Conservation (phyloP, 805 yeast genomes). For the Hanseniaspora hatyaiensis region DNA sequence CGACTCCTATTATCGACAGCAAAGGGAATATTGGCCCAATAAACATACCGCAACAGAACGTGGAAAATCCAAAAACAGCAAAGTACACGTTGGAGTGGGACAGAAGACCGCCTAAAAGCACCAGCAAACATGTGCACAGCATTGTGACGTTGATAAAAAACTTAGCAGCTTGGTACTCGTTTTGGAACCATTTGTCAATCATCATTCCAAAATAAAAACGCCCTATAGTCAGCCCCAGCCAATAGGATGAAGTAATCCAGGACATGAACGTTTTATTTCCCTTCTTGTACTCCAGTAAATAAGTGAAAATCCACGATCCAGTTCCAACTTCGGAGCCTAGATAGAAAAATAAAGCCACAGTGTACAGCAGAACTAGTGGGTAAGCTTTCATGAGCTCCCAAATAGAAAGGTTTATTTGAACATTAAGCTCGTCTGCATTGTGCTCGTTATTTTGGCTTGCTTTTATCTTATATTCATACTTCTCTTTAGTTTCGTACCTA, state of each 20-base stretch:
- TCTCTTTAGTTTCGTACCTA: conserved; percentile 33
- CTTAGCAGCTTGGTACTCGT: conserved; percentile 34
- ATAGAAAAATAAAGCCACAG: conserved; percentile 47
- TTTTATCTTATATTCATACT: conserved; percentile 25
- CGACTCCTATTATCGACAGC: conserved; percentile 50
- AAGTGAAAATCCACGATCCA: conserved; percentile 63
- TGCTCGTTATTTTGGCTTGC: conserved; percentile 19
- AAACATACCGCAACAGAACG: conserved; percentile 43
- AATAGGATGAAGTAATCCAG: conserved; percentile 57
- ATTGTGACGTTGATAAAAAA: conserved; percentile 30
- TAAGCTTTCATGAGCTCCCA: conserved; percentile 25
- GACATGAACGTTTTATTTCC: conserved; percentile 41
- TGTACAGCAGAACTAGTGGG: conserved; percentile 35
- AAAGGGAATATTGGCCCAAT: conserved; percentile 69
- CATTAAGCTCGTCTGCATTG: conserved; percentile 15
- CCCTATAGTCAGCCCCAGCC: conserved; percentile 61
- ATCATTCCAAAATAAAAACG: conserved; percentile 47
- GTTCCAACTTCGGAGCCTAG: conserved; percentile 60
- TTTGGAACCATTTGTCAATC: conserved; percentile 38
- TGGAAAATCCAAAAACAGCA: conserved; percentile 21
- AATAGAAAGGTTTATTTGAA: conserved; percentile 8
- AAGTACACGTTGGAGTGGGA: conserved; percentile 22
- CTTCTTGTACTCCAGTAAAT: conserved; percentile 43
- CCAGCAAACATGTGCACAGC: conserved; percentile 28
- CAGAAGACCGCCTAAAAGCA: conserved; percentile 20